Evolutionary conservation across 805 yeast genomes (phyloP), one percentile per base, ranked within the genome.

Genomic region (Metschnikowia kofuensis): DNA sequence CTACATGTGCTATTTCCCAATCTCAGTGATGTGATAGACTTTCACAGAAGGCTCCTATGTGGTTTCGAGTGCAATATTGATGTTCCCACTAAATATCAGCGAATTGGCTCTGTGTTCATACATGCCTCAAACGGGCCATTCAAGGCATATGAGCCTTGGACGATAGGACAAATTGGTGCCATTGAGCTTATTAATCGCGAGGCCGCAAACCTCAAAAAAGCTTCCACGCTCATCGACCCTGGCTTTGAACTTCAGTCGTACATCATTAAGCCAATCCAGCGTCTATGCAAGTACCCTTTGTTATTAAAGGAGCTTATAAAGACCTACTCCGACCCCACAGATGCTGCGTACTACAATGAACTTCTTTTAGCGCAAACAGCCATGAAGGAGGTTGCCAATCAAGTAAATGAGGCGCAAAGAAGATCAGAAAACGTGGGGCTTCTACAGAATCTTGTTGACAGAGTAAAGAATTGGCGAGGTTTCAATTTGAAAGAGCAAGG

Each of bases 201-300:
- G 55, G 77, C 82, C 6, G 62, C 75, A 6, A 80, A 80, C 56
- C 75, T 89, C 45, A 69, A 63, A 41, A 76, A 77, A 51, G 75
- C 83, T 16, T 75, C 85, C 4, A 63, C 71, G 16, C 68, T 90
- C 36, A 82, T 91, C 51, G 92, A 84, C 55, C 92, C 94, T 28
- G 86, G 89, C 38, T 84, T 90, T 62, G 99, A 92, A 66, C 75
- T 94, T 46, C 98, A 88, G 63, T 84, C 92, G 44, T 88, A 88
- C 66, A 75, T 94, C 38, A 81, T 94, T 58, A 94, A 92, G 65
- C 99, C 99, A 0, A 89, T 94, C 35, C 99, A 94, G 72, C 79
- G 99, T 54, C 77, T 94, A n/a, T 89, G 97, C 75, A 89, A 91
- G 65, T 94, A 94, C 66, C 99, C 98, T 1, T 70, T 94, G 44